These are phyloP conservation scores for Candida pseudoglaebosa DNA, from an alignment of 805 yeast species.

Conservation along the genomic window DNA sequence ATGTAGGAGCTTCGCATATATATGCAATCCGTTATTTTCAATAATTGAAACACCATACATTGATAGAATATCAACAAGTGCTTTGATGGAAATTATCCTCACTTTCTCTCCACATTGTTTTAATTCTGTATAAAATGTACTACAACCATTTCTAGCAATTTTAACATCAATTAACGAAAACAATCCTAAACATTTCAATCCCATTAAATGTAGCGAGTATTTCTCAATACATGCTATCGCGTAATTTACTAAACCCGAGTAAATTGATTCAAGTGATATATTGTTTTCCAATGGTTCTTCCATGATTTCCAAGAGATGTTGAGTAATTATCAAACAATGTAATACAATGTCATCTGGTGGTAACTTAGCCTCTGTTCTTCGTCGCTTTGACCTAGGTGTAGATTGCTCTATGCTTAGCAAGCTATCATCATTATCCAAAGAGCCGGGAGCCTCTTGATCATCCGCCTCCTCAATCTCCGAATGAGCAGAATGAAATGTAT, in stretches of 20 bases:
- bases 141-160: conserved; percentile 63
- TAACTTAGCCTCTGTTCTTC: conserved; percentile 36
- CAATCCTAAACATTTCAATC: conserved; percentile 73
- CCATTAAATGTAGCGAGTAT: conserved; percentile 55
- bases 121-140: conserved; percentile 61
- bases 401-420: conserved; percentile 1
- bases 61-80: conserved; percentile 73
- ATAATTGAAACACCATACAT: conserved; percentile 58
- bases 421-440: conserved; percentile 15
- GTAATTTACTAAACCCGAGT: conserved; percentile 75
- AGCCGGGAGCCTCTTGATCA: conserved; percentile 16
- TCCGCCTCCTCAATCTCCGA: conserved; percentile 25
- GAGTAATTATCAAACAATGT: conserved; percentile 66
- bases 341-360: conserved; percentile 47
- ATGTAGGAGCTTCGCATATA: conserved; percentile 58
- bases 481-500: conserved; percentile 47
- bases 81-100: conserved; percentile 59
- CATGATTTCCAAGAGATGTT: conserved; percentile 63
- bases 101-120: conserved; percentile 64
- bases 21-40: conserved; percentile 5
- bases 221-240: conserved; percentile 54
- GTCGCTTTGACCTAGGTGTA: conserved; percentile 14
- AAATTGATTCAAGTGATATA: conserved; percentile 60
- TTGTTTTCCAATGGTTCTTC: conserved; percentile 63
- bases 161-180: conserved; percentile 66